A percentile compares a stretch with the other conserved stretches of the same genome.
These are phyloP conservation scores for Acarospora socialis DNA, from an alignment of 2,329 filamentous ascomycete genomes.

Conservation along the genomic window DNA sequence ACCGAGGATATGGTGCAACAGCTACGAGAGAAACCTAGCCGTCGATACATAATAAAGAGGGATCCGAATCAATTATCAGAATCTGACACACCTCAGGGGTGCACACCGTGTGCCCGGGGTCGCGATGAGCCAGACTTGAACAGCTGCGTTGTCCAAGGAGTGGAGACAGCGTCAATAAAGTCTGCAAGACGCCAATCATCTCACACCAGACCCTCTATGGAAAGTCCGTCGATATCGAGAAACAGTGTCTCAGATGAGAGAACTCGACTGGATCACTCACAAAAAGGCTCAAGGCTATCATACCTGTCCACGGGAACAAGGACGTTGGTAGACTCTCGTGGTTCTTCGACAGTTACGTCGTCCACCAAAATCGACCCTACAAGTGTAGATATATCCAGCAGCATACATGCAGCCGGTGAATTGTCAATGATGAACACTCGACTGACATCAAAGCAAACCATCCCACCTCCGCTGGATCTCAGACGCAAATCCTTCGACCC, in stretches of 20 bases:
- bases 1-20: conserved; percentile 1
- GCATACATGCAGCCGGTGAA: too few species aligned
- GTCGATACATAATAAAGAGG: conserved; percentile 11
- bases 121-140: too few species aligned
- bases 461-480: too few species aligned
- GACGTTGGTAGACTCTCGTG: conserved; percentile 5
- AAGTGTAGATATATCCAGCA: neutral
- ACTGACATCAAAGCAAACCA: too few species aligned
- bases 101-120: too few species aligned
- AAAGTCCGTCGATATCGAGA: conserved; percentile 10
- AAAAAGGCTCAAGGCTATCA: conserved; percentile 8
- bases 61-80: conserved; percentile 11
- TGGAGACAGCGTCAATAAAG: too few species aligned
- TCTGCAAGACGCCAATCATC: neutral
- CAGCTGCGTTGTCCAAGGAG: too few species aligned
- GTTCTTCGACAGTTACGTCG: neutral
- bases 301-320: conserved; percentile 9
- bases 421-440: too few species aligned
- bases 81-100: neutral
- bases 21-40: conserved; percentile 10
- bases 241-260: conserved; percentile 10
- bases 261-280: conserved; percentile 8
- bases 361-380: neutral
- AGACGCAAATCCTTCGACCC: too few species aligned
- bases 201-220: conserved; percentile 1